These are phyloP conservation scores for Pseudocercospora fijiensis DNA, from an alignment of 2,329 filamentous ascomycete genomes.

Conservation along the genomic window DNA sequence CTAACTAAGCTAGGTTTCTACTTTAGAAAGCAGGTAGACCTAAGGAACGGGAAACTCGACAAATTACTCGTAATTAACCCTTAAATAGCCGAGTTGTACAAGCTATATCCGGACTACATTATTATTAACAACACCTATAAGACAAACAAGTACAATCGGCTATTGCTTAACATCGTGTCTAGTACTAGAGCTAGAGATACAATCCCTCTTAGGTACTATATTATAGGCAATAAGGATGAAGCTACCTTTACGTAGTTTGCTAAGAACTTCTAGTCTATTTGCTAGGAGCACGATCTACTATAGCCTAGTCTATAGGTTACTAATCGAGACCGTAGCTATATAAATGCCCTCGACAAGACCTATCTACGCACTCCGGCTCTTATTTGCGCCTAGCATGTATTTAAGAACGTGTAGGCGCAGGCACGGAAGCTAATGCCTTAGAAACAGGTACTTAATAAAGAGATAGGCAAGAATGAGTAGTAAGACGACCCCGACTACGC, in stretches of 20 bases:
- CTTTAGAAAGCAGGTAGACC: background rate
- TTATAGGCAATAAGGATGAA: background rate
- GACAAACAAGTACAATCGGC: background rate
- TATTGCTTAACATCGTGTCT: background rate
- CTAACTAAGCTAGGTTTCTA: background rate
- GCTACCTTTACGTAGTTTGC: background rate
- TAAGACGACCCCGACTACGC: background rate
- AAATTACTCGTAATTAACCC: background rate
- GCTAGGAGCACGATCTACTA: background rate
- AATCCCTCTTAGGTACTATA: background rate
- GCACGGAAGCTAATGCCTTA: background rate
- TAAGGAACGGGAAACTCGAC: background rate
- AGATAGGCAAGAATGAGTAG: background rate
- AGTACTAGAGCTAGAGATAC: background rate
- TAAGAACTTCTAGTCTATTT: background rate
- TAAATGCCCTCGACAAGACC: background rate
- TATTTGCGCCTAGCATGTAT: background rate
- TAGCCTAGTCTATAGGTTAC: background rate
- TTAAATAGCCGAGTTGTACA: background rate
- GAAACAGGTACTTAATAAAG: background rate
- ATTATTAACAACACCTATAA: background rate
- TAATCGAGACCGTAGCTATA: background rate
- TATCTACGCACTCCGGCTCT: background rate
- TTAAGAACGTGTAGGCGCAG: constrained; percentile 1
- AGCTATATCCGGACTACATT: background rate